Evolutionary conservation across 2,329 filamentous ascomycete genomes (phyloP), one percentile per base, ranked within the genome.

Genomic region (Blumeria graminis): DNA sequence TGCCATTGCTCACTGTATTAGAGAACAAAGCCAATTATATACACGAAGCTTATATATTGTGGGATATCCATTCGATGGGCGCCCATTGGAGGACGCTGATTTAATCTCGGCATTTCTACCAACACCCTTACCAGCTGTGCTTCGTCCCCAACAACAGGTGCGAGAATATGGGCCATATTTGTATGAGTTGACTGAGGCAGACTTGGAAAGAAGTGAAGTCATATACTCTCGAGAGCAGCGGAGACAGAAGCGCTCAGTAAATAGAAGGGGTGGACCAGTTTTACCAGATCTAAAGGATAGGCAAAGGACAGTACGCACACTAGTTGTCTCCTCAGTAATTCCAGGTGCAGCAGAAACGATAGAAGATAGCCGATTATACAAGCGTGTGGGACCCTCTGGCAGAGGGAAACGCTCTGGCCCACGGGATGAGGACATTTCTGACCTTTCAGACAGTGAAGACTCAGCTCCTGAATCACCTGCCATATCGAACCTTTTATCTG

Each of bases 221-320:
- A 92, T 89, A 41, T 90, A 96, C 63, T 89, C 92, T 58, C 80
- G 92, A 61, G 92, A 98, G 67, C 89, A 96, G 68, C 77, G 92
- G 63, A 80, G 89, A 55, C 89, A 96, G 70, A 98, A 98, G 71
- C 80, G 92, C 52, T 94, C 92, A 6, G 86, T 94, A 63, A 96
- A 95, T 67, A 78, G 92, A 60, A 80, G 92, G 63, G 92, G 92
- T 60, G 92, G 92, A 0, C 92, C 92, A 6, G 84, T 86, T 58
- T 72, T 98, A 43, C 92, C 92, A n/a, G 92, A 98, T 70, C 79
- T 98, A 58, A 94, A 93, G 67, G 92, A 98, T 63, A 79, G 89
- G 56, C 90, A 92, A 69, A 80, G 90, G 55, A 96, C 92, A 0
- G 90, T 96, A 57, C 81, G 92, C 51, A 95, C 90, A 0, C 76